Evolutionary conservation across 1,284 basidiomycete genomes (phyloP), one percentile per base, ranked within the genome.

Genomic region (Marasmius oreades): DNA sequence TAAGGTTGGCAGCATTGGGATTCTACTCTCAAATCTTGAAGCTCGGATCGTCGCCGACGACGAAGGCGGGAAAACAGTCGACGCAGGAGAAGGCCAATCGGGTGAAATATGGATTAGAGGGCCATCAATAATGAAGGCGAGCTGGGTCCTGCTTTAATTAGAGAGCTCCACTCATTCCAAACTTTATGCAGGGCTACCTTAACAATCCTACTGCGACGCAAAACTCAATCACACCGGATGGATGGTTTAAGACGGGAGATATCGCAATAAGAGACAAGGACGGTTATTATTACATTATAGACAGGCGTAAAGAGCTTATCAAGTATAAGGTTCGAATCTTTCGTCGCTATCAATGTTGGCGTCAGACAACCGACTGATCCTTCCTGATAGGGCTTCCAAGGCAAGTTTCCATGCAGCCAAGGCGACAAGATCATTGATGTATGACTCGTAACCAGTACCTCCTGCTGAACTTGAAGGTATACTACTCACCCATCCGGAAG

Each of bases 171-270:
- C 28, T 31, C 28, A 31, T 31, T 31, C 4, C 28, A 31, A 31
- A 31, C n/a, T 23, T 11, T 51, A 5, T 36, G n/a, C n/a, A 84
- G 82, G 84, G 86, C n/a, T 88, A 87, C 62, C 61, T 86, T 47
- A 85, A 85, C 65, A 91, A 93, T 60, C 70, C 73, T 0, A 69
- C 71, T 16, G 90, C 91, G 5, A 93, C 90, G 0, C 69, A 69
- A 11, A 77, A 82, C 8, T 70, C 84, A 3, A 88, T 93, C 61
- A 92, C 88, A 0, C 67, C 73, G 0, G 85, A 90, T 58, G 79
- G 82, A 2, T 95, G 89, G 89, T 88, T 92, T 77, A 91, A 89
- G 76, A 94, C 90, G 0, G 92, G 92, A 1, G 92, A 94, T 68
- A 80, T 93, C 46, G 85, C 79, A 0, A 69, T 79, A 11, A 69